Evolutionary conservation across 441 rosid species (phyloP), one percentile per base, ranked within the genome.

Genomic region (Melianthus villosus): DNA sequence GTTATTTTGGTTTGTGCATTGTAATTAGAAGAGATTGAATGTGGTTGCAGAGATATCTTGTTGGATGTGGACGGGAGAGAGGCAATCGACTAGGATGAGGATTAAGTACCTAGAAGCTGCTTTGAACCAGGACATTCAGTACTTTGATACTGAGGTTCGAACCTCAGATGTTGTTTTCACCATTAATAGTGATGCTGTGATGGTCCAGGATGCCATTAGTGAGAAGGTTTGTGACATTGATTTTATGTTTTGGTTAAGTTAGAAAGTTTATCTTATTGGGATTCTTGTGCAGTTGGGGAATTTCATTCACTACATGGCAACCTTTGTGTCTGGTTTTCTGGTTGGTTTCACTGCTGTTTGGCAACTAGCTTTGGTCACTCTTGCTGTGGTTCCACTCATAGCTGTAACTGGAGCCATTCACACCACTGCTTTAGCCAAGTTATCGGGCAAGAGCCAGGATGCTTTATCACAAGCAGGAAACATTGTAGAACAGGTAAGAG

Each of bases 21-120:
- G n/a, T n/a, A n/a, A n/a, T n/a, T n/a, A n/a, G n/a, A n/a, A n/a
- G n/a, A n/a, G n/a, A n/a, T n/a, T n/a, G n/a, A n/a, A n/a, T n/a
- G n/a, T n/a, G 47, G 35, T 16, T 50, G 44, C 71, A 79, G 98
- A 89, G 67, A 89, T 89, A 48, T 89, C 98, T 2, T 89, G 98
- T 62, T 89, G 98, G 98, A 89, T 89, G 98, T 89, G 98, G 98
- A 89, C 86, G 22, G 98, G 98, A 38, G 98, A 89, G 64, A 79
- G 98, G 62, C 98, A 89, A 51, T 51, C 98, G 30, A 89, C 96
- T 22, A 89, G 54, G 79, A 89, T 89, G 98, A 84, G 98, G 68
- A 84, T 89, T 59, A 84, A 79, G 68, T 89, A 81, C 57, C 52
- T 89, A 33, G 98, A 89, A 72, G 84, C 98, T 3, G 98, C 98